Evolutionary conservation across 805 yeast genomes (phyloP).

Genomic region (Teunomyces atbi): DNA sequence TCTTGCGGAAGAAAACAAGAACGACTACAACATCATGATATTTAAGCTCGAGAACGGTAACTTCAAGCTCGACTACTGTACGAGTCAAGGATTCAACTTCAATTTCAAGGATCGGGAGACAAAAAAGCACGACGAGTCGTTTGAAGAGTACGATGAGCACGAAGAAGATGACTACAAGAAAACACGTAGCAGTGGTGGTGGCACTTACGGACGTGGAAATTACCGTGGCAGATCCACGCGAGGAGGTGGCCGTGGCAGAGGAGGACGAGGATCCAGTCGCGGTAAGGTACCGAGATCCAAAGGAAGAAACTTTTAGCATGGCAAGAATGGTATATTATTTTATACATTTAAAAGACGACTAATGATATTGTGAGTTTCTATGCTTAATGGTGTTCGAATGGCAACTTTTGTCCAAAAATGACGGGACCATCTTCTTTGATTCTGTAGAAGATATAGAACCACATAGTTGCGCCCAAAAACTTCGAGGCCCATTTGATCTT

Average conservation of each 20-base stretch:
- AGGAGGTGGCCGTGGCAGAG: conserved; percentile 6
- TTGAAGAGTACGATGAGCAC: conserved; percentile 8
- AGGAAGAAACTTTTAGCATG: conserved; percentile 1
- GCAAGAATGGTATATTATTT: neutral
- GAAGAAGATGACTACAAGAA: conserved; percentile 6
- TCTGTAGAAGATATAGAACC: conserved; percentile 86
- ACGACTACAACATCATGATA: conserved; percentile 44
- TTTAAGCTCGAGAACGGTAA: conserved; percentile 43
- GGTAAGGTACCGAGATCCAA: conserved; percentile 1
- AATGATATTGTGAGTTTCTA: neutral
- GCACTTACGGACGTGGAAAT: neutral
- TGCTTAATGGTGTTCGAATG: conserved; percentile 35
- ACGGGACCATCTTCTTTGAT: conserved; percentile 69
- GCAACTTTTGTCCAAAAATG: conserved; percentile 48
- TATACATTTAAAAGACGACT: neutral
- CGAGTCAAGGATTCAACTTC: conserved; percentile 65
- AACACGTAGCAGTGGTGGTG: conserved; percentile 1
- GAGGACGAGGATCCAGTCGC: conserved; percentile 5
- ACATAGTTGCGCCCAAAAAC: conserved; percentile 78
- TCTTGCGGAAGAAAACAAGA: conserved; percentile 10
- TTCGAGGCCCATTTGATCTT: conserved; percentile 60
- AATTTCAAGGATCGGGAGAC: conserved; percentile 35
- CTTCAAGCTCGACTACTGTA: conserved; percentile 48
- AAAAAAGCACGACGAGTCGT: neutral
- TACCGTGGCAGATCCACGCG: conserved; percentile 5